Percentiles rank a stretch among this genome's conserved stretches.
Conservation (phyloP, 148 eudicot genomes). For the Fallopia convolvulus region DNA sequence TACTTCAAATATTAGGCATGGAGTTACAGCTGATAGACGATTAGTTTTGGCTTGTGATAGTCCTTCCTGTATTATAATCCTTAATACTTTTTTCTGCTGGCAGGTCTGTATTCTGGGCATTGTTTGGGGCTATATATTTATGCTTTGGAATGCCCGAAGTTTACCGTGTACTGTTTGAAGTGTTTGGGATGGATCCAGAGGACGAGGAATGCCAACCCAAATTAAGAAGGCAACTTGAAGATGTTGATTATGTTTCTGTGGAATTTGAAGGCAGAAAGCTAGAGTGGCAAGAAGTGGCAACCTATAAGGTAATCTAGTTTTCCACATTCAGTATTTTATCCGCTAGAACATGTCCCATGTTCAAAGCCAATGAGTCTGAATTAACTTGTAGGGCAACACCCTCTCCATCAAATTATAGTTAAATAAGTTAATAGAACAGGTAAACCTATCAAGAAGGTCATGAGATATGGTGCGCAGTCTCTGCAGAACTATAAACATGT, state of each 20-base stretch:
- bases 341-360: not conserved
- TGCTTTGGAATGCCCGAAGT: slow-evolving; percentile 99
- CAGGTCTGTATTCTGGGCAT: slow-evolving; percentile 94
- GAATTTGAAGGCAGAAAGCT: slow-evolving; percentile 85
- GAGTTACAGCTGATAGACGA: not conserved
- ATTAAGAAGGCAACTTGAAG: slow-evolving; percentile 92
- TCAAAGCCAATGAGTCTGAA: not conserved
- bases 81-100: slow-evolving; percentile 1
- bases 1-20: not conserved
- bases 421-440: not conserved
- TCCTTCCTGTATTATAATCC: not conserved
- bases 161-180: slow-evolving; percentile 96
- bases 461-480: not conserved
- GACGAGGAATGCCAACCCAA: slow-evolving; percentile 97
- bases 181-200: slow-evolving; percentile 94
- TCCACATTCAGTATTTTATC: not conserved
- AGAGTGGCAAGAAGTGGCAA: slow-evolving; percentile 91
- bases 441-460: not conserved
- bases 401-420: not conserved
- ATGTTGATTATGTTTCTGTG: slow-evolving; percentile 85
- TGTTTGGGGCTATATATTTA: slow-evolving; percentile 95
- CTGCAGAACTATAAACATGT: not conserved
- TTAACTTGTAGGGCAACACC: not conserved
- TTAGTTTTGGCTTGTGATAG: not conserved
- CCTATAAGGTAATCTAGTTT: slow-evolving; percentile 56